Base-by-base conservation (phyloP, 169 alveolate genomes). In the Plasmodium inui region DNA sequence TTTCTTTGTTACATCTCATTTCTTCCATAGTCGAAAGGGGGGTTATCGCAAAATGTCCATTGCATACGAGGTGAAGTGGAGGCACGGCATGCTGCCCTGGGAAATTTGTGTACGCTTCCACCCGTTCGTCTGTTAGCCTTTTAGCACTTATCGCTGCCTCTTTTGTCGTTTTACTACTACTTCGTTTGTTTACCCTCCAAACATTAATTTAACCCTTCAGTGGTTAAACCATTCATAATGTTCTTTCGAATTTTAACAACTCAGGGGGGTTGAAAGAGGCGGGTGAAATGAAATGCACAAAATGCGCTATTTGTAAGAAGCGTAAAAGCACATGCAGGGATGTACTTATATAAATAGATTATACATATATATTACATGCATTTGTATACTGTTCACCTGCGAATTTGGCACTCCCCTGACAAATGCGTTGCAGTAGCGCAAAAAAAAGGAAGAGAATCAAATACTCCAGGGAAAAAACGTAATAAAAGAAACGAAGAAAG, bases 1-100 rank as follows among this genome's bases (percentile, higher is more conserved):
- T 57, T 78, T 88, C 82, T 34, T 55, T 78, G 14, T 88, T 78
- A 88, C 94, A 88, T 88, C 94, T 53, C 94, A 88, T 88, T 79
- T 88, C 94, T 73, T 88, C 94, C 94, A 88, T 88, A 17, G 53
- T 88, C 34, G 39, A 34, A 78, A 79, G 82, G 41, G 30, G 61
- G 41, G 46, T 28, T 78, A 78, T 4, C 32, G 71, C n/a, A 55
- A 79, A 88, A 88, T 61, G 55, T 26, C 90, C 94, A 88, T 88
- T 88, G 81, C 94, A 78, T 61, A 73, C 34, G 32, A 30, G 7
- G 71, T 53, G 78, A 28, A 78, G 61, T 61, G 71, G 39, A 28
- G 72, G 14, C 37, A 67, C 34, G 76, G 76, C 37, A 17, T 82
- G 34, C 70, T 50, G 57, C 89, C 78, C 37, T 82, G 22, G 61